A percentile compares a stretch with the other conserved stretches of the same genome.
phyloP scores from a whole-genome alignment of 192 early-diverging fungal species.

The Entomortierella beljakovae region DNA sequence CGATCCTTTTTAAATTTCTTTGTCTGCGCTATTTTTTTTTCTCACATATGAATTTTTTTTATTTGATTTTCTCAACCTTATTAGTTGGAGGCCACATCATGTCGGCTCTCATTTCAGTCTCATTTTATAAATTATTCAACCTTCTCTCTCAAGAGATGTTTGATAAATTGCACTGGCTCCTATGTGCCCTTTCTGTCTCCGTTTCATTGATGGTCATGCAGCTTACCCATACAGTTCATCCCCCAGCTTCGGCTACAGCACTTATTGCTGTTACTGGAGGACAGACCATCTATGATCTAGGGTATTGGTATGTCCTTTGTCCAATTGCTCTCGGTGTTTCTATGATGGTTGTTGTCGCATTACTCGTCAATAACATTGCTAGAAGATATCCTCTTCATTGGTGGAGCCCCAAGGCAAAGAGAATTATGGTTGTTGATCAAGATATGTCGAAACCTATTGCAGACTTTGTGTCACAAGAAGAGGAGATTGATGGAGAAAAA shows the following conservation, averaged over 20 bases:
- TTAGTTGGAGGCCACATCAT: slow-evolving; percentile 58
- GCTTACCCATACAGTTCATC: slow-evolving; percentile 63
- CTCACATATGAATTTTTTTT: background rate
- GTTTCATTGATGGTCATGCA: slow-evolving; percentile 63
- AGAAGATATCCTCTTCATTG: slow-evolving; percentile 66
- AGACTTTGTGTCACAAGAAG: slow-evolving; percentile 18
- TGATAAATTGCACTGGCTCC: slow-evolving; percentile 59
- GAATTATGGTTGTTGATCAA: slow-evolving; percentile 27
- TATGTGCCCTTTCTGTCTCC: slow-evolving; percentile 61
- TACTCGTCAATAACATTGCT: slow-evolving; percentile 64
- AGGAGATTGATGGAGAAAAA: slow-evolving; percentile 1
- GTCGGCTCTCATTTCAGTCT: slow-evolving; percentile 57
- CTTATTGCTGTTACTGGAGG: slow-evolving; percentile 60
- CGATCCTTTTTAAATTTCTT: too few species aligned
- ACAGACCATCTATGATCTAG: slow-evolving; percentile 51
- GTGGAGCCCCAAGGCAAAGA: slow-evolving; percentile 57
- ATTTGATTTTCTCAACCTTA: slow-evolving; percentile 4
- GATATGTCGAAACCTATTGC: slow-evolving; percentile 41
- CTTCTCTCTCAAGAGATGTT: slow-evolving; percentile 45
- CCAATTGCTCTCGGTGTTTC: slow-evolving; percentile 56
- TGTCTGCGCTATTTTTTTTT: slow-evolving; percentile 5
- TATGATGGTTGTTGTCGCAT: slow-evolving; percentile 58
- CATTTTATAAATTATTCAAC: slow-evolving; percentile 55
- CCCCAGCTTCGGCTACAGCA: slow-evolving; percentile 65
- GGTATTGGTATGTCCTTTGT: slow-evolving; percentile 60